These are phyloP conservation scores for Syzygium jambos DNA, from an alignment of 345 rosid genomes.

Conservation along the genomic window DNA sequence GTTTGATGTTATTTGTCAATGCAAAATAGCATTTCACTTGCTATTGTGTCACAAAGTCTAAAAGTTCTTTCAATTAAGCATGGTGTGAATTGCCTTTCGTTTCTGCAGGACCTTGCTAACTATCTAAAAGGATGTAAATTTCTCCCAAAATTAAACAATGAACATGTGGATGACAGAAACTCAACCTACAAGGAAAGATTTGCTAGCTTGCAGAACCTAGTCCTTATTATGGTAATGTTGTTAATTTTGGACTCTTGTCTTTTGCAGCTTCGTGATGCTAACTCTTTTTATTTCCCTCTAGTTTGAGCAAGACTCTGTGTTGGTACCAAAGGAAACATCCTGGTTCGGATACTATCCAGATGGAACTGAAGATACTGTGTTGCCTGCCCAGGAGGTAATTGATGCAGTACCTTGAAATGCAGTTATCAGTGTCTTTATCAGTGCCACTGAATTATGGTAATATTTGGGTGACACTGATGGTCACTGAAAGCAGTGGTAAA, in stretches of 20 bases:
- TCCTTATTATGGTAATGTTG: conserved; percentile 55
- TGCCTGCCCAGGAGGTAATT: conserved; percentile 57
- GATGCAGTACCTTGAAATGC: neutral
- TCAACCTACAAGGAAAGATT: conserved; percentile 70
- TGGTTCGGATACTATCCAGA: conserved; percentile 83
- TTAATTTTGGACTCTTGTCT: neutral
- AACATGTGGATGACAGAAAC: conserved; percentile 31
- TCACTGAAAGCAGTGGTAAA: neutral
- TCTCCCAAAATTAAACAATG: conserved; percentile 78
- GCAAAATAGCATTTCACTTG: neutral
- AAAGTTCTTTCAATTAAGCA: too few species aligned
- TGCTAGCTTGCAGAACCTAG: conserved; percentile 64
- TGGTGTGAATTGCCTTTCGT: neutral
- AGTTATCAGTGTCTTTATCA: neutral
- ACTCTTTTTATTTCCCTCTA: conserved; percentile 8
- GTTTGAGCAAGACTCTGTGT: conserved; percentile 75
- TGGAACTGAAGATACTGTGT: conserved; percentile 44
- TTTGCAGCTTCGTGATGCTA: neutral
- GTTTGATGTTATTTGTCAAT: neutral
- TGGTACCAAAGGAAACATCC: conserved; percentile 82
- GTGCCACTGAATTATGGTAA: neutral
- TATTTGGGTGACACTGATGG: neutral
- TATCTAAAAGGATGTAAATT: conserved; percentile 65
- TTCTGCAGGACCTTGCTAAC: conserved; percentile 21
- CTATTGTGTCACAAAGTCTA: neutral